Evolutionary conservation across 345 rosid genomes (phyloP).

Genomic region (Hibiscus syriacus): DNA sequence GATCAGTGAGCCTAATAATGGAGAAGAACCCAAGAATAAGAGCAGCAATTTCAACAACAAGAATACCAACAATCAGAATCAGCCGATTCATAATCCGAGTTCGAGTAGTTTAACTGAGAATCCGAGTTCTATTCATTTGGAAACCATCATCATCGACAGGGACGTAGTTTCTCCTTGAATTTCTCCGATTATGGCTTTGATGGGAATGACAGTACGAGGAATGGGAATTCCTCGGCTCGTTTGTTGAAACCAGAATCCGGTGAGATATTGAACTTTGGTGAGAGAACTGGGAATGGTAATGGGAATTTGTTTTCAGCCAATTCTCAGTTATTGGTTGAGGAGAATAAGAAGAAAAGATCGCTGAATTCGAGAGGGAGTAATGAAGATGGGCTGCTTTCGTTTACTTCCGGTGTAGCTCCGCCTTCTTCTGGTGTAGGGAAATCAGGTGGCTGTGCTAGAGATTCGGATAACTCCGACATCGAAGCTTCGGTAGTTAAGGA

Average conservation of each 20-base stretch:
- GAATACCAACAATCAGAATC: constrained; percentile 14
- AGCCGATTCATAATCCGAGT: constrained; percentile 27
- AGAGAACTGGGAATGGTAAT: constrained; percentile 47
- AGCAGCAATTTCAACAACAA: constrained; percentile 9
- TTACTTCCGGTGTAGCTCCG: constrained; percentile 58
- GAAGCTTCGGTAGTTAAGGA: constrained; percentile 84
- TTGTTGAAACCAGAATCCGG: constrained; percentile 64
- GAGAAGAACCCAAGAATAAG: constrained; percentile 34
- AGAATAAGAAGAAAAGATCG: constrained; percentile 61
- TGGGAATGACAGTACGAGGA: constrained; percentile 26
- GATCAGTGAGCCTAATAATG: constrained; percentile 50
- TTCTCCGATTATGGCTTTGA: constrained; percentile 54
- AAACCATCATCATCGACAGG: constrained; percentile 21
- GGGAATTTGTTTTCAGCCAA: constrained; percentile 49
- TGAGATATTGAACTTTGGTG: constrained; percentile 75
- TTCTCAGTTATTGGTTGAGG: constrained; percentile 38
- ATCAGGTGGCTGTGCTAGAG: constrained; percentile 46
- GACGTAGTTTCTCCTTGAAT: constrained; percentile 44
- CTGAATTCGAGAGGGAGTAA: constrained; percentile 55
- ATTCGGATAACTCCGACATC: constrained; percentile 86
- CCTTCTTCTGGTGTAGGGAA: constrained; percentile 50
- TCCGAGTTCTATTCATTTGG: constrained; percentile 21
- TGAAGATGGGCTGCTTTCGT: constrained; percentile 80
- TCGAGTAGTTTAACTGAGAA: constrained; percentile 43
- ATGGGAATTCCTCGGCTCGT: constrained; percentile 42